Percentiles rank a stretch among this genome's conserved stretches.
These are phyloP conservation scores for Alternaria metachromatica DNA, from an alignment of 2,329 filamentous ascomycete genomes.

Conservation along the genomic window DNA sequence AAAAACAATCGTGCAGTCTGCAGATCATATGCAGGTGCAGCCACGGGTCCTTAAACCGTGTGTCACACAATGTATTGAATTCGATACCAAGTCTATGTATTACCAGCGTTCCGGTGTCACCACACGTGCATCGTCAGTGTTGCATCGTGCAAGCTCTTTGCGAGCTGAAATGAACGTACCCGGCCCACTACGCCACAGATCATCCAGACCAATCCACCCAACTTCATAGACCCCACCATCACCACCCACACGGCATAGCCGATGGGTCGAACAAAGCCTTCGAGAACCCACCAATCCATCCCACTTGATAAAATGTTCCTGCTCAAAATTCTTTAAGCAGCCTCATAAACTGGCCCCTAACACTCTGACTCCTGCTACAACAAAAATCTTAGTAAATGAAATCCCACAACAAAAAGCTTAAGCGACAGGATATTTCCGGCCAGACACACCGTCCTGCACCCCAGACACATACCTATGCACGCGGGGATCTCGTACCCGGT, in stretches of 20 bases:
- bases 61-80: background rate
- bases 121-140: background rate
- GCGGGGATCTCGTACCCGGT: constrained; percentile 29
- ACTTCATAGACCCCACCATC: background rate
- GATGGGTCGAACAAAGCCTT: background rate
- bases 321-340: constrained; percentile 31
- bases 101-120: background rate
- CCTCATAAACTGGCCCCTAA: constrained; percentile 23
- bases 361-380: constrained; percentile 9
- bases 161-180: background rate
- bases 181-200: constrained; percentile 9
- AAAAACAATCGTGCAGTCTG: background rate
- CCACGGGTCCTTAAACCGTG: background rate
- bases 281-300: background rate
- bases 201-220: constrained; percentile 5
- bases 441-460: constrained; percentile 44
- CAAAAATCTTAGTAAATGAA: constrained; percentile 25
- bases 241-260: background rate
- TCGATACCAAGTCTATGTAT: background rate
- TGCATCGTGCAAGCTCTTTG: background rate
- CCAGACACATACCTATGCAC: constrained; percentile 44
- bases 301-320: background rate
- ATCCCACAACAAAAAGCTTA: background rate
- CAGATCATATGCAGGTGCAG: background rate
- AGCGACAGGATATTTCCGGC: constrained; percentile 40